Conservation (phyloP, 345 rosid genomes). For the Ailanthus altissimus region DNA sequence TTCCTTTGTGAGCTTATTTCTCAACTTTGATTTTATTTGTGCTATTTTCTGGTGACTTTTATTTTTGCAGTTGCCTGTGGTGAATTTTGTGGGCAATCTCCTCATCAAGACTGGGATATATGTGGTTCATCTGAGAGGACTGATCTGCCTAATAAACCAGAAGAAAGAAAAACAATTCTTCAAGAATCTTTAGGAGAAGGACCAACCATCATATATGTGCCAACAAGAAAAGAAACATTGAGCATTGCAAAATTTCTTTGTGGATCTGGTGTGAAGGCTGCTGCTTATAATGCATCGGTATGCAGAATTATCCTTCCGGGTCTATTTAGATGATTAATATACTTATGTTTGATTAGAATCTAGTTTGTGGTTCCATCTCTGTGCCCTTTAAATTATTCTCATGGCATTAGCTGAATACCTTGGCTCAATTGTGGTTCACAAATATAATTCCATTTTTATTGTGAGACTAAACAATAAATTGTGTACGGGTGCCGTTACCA, state of each 20-base stretch:
- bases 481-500: neutral
- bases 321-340: neutral
- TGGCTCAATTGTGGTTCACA: neutral
- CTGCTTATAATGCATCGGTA: constrained; percentile 90
- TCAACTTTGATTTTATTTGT: neutral
- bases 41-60: constrained; percentile 22
- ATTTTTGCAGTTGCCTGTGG: constrained; percentile 66
- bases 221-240: constrained; percentile 82
- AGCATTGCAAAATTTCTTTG: constrained; percentile 65
- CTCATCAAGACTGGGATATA: constrained; percentile 32
- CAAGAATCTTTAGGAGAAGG: constrained; percentile 58
- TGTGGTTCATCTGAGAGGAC: constrained; percentile 28
- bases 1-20: neutral
- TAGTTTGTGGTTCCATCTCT: neutral
- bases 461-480: neutral
- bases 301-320: constrained; percentile 1
- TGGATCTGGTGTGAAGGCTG: constrained; percentile 71
- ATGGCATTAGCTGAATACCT: neutral
- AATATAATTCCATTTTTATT: neutral
- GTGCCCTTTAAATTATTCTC: neutral
- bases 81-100: constrained; percentile 56
- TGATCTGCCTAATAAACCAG: constrained; percentile 35
- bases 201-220: constrained; percentile 82
- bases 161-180: constrained; percentile 39
- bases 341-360: neutral